Base-by-base conservation (phyloP, 2,329 filamentous ascomycete species). In the Emergomyces pasteurianus region DNA sequence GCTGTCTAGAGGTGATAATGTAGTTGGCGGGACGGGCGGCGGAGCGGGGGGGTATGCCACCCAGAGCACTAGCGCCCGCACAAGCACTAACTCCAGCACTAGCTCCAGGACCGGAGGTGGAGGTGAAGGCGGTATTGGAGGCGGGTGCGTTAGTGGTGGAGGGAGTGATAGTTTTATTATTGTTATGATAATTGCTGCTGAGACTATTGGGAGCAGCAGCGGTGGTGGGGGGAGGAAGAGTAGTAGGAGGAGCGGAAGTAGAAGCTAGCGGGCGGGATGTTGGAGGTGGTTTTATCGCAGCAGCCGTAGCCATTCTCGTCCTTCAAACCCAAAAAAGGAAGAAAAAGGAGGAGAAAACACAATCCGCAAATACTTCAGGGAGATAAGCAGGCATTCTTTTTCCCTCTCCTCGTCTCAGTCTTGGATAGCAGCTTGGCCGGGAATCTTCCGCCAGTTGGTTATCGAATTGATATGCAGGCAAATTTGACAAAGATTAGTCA, bases 231-330 rank as follows among this genome's bases (percentile, higher is more conserved):
- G 55, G 43, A 16, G 42, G 34, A 9, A 52, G 18, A 8, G 23
- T 21, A 36, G 23, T 54, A 18, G 59, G 50, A 12, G 31, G 31
- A 31, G 60, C 42, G n/a, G 62, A 43, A 31, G 5, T 6, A 26
- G n/a, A 52, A 18, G 26, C 12, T 31, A 52, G 26, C 1, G 61
- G 21, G 40, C 36, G 60, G 53, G 42, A 58, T 21, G 63, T 46
- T 21, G 42, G 47, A 16, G 61, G 61, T 10, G 55, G n/a, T 47
- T 60, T 63, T 47, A 59, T 46, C 42, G 55, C 56, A 34, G 55
- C 50, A 6, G 60, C 60, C 21, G 60, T 59, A 54, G 64, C 63
- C 64, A 65, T 65, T 58, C 47, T 58, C 34, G n/a, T 43, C 38
- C 9, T n/a, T 34, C 40, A 14, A 18, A n/a, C 2, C 23, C 23